A percentile compares a stretch with the other conserved stretches of the same genome.
Conservation (phyloP, 176 grass and related monocot species). For the Secale cereale region DNA sequence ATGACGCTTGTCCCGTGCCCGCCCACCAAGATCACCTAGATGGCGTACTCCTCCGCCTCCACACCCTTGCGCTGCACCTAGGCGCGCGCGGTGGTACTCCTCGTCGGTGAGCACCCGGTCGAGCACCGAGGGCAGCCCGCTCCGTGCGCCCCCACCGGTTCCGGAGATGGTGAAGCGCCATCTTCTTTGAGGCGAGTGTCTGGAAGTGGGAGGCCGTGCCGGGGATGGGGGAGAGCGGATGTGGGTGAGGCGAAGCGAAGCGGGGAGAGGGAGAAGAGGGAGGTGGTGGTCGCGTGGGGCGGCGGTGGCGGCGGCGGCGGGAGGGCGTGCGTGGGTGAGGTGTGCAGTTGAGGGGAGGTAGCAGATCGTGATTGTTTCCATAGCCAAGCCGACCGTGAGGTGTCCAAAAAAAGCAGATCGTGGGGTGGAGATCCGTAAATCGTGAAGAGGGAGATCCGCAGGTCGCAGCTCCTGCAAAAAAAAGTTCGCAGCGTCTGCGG, state of each 20-base stretch:
- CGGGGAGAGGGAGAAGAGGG: constrained; percentile 31
- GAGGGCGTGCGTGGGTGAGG: too few species aligned
- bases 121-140: not conserved
- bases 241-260: too few species aligned
- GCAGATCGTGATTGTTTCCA: too few species aligned
- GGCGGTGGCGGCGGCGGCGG: too few species aligned
- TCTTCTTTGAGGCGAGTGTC: constrained; percentile 42
- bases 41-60: constrained; percentile 65
- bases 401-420: too few species aligned
- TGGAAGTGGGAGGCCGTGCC: constrained; percentile 20
- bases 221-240: not conserved
- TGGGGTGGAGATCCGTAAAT: too few species aligned
- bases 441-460: too few species aligned
- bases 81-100: constrained; percentile 73
- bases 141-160: not conserved
- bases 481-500: too few species aligned
- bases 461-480: too few species aligned
- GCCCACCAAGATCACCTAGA: constrained; percentile 82
- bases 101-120: too few species aligned
- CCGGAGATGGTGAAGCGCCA: not conserved
- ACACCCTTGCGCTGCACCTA: constrained; percentile 81
- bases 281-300: constrained; percentile 16
- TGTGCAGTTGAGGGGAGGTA: too few species aligned
- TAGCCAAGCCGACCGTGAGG: too few species aligned
- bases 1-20: constrained; percentile 87